These are phyloP conservation scores for Sclerotinia sclerotiorum DNA, from an alignment of 2,329 filamentous ascomycete species.

Conservation along the genomic window DNA sequence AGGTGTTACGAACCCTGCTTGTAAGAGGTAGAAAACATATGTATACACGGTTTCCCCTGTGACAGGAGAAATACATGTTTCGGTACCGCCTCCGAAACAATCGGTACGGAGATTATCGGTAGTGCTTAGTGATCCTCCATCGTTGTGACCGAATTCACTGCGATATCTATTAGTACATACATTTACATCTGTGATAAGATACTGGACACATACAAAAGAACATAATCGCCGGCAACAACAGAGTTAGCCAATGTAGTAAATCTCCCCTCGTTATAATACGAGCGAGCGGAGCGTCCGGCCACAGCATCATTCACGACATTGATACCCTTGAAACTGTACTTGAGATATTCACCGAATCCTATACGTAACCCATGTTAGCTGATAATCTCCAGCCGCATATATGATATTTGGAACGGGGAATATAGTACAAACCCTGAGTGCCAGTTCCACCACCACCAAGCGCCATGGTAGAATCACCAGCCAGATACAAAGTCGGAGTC, in stretches of 20 bases:
- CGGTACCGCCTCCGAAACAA: slow-evolving; percentile 49
- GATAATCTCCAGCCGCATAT: no score
- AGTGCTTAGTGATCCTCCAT: slow-evolving; percentile 54
- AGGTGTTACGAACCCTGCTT: slow-evolving; percentile 14
- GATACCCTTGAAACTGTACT: slow-evolving; percentile 48
- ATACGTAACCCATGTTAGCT: slow-evolving; percentile 21
- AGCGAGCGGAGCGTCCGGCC: slow-evolving; percentile 64
- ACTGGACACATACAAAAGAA: slow-evolving; percentile 49
- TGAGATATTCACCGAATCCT: slow-evolving; percentile 65
- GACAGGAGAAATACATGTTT: slow-evolving; percentile 45
- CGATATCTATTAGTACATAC: not conserved
- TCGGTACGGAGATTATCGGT: slow-evolving; percentile 62
- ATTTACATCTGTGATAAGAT: not conserved
- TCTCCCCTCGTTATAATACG: slow-evolving; percentile 64
- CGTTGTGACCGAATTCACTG: slow-evolving; percentile 63
- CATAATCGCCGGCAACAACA: slow-evolving; percentile 44
- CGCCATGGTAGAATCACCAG: slow-evolving; percentile 64
- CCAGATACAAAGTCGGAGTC: slow-evolving; percentile 51
- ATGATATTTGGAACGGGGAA: slow-evolving; percentile 13
- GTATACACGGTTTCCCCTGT: slow-evolving; percentile 49
- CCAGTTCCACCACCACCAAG: slow-evolving; percentile 46
- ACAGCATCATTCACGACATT: slow-evolving; percentile 63
- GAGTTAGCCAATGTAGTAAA: slow-evolving; percentile 56
- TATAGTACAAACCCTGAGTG: slow-evolving; percentile 42
- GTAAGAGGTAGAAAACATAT: slow-evolving; percentile 36